Evolutionary conservation across 805 yeast species (phyloP).

Genomic region (Sungouiella thailandica): DNA sequence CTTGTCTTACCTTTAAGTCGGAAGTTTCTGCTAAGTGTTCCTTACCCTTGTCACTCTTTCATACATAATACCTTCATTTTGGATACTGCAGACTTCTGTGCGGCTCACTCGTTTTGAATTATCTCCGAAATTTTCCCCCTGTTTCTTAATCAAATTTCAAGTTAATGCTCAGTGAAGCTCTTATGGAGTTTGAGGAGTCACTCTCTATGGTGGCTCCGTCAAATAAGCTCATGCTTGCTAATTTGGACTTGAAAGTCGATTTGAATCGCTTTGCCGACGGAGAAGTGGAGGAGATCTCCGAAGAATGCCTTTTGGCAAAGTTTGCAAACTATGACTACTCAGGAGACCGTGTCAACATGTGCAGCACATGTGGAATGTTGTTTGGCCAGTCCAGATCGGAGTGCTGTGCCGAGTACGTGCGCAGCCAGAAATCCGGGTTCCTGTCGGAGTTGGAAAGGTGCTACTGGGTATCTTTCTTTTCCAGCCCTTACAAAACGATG

Average conservation of each 20-base stretch:
- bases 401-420: slow-evolving; percentile 8
- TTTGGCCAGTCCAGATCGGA: slow-evolving; percentile 2
- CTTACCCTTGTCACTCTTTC: too few relatives aligned
- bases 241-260: slow-evolving; percentile 15
- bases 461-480: slow-evolving; percentile 43
- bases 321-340: slow-evolving; percentile 10
- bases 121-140: too few relatives aligned
- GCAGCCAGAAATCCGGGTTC: slow-evolving; percentile 5
- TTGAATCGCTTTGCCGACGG: slow-evolving; percentile 8
- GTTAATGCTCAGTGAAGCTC: too few relatives aligned
- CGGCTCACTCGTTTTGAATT: too few relatives aligned
- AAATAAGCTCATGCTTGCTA: slow-evolving; percentile 12
- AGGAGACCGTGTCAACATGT: slow-evolving; percentile 9
- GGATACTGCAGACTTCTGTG: too few relatives aligned
- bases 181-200: slow-evolving; percentile 17
- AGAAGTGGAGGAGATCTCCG: slow-evolving; percentile 1
- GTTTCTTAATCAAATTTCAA: too few relatives aligned
- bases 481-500: slow-evolving; percentile 40
- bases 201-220: slow-evolving; percentile 9
- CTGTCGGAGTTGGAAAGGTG: slow-evolving; percentile 23
- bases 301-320: slow-evolving; percentile 2
- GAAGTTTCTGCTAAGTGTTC: too few relatives aligned
- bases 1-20: too few relatives aligned
- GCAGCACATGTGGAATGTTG: slow-evolving; percentile 7
- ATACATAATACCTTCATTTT: too few relatives aligned